phyloP scores from a whole-genome alignment of 2,329 filamentous ascomycete genomes.

The Cercospora canescens region DNA sequence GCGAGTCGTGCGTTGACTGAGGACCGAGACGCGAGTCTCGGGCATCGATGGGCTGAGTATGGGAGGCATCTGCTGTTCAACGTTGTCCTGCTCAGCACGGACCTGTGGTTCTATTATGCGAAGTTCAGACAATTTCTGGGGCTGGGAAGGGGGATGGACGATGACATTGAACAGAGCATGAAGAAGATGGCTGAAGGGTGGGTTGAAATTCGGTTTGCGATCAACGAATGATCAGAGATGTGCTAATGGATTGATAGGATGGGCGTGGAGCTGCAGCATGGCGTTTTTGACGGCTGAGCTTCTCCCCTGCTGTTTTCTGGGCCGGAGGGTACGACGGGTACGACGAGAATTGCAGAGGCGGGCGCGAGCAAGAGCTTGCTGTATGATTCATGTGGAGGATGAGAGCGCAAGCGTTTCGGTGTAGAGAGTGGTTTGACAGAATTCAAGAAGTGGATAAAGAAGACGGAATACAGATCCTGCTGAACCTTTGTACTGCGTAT shows the following conservation, averaged over 20 bases:
- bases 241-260: constrained; percentile 57
- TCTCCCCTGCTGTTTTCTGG: no score
- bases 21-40: constrained; percentile 62
- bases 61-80: constrained; percentile 82
- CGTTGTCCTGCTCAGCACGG: constrained; percentile 70
- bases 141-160: constrained; percentile 83
- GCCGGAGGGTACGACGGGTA: not conserved
- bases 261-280: constrained; percentile 86
- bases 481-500: not conserved
- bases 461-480: not conserved
- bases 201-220: constrained; percentile 18
- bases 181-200: constrained; percentile 70
- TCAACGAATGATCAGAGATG: not conserved
- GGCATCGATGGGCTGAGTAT: constrained; percentile 66
- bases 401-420: not conserved
- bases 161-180: constrained; percentile 88
- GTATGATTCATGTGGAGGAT: not conserved
- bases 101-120: constrained; percentile 80
- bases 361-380: not conserved
- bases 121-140: constrained; percentile 76
- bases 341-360: not conserved
- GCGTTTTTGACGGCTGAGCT: constrained; percentile 76
- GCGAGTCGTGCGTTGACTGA: constrained; percentile 81
- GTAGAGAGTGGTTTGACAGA: not conserved
- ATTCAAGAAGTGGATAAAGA: not conserved